Conservation (phyloP, 441 rosid genomes). For the Monsonia emarginata region DNA sequence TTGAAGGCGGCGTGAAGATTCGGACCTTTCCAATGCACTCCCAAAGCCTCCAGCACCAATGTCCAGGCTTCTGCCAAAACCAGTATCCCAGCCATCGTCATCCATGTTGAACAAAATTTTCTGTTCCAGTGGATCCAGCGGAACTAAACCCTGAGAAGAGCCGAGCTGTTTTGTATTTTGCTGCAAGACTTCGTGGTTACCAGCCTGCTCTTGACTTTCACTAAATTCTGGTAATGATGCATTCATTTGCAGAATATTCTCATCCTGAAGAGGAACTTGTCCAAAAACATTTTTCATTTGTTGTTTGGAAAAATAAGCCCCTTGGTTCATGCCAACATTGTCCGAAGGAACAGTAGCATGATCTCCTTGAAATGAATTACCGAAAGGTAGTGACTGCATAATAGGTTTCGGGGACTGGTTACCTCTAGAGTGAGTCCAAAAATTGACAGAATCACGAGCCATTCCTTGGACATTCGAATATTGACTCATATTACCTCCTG, state of each 20-base stretch:
- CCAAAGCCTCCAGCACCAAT: slow-evolving; percentile 30
- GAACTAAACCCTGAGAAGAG: slow-evolving; percentile 30
- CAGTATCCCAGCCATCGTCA: slow-evolving; percentile 31
- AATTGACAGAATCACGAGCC: slow-evolving; percentile 25
- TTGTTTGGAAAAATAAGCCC: slow-evolving; percentile 26
- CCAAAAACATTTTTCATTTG: slow-evolving; percentile 30
- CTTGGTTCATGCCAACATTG: slow-evolving; percentile 26
- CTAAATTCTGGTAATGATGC: slow-evolving; percentile 21
- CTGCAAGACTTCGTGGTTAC: slow-evolving; percentile 27
- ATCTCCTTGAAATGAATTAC: slow-evolving; percentile 23
- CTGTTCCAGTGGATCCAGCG: slow-evolving; percentile 54
- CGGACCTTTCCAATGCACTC: slow-evolving; percentile 26
- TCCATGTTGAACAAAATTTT: slow-evolving; percentile 43
- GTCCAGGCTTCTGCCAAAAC: slow-evolving; percentile 27
- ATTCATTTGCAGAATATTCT: slow-evolving; percentile 26
- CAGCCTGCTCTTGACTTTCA: slow-evolving; percentile 30
- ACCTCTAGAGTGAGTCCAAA: slow-evolving; percentile 23
- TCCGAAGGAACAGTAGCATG: slow-evolving; percentile 25
- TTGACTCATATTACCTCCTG: slow-evolving; percentile 33
- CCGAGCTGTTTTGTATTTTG: slow-evolving; percentile 25
- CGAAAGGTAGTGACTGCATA: slow-evolving; percentile 27
- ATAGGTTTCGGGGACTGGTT: slow-evolving; percentile 25
- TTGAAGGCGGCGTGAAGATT: too few relatives aligned
- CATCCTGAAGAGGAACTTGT: slow-evolving; percentile 24
- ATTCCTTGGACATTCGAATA: slow-evolving; percentile 29